Percentiles rank a stretch among this genome's conserved stretches.
phyloP scores from a whole-genome alignment of 176 grass and related monocot genomes.

The Elaeis guineensis region DNA sequence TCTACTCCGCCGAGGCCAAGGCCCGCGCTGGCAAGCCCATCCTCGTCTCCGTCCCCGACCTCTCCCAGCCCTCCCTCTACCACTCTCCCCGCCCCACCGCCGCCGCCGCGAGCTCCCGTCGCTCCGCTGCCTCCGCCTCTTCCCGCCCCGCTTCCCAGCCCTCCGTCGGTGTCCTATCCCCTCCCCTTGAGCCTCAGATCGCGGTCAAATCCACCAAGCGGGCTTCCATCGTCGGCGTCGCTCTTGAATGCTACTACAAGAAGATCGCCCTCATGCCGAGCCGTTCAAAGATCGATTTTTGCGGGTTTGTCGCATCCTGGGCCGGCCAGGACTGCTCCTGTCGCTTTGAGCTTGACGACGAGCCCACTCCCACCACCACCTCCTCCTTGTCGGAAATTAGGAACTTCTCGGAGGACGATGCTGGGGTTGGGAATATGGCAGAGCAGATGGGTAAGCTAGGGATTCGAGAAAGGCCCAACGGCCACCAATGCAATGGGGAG shows the following conservation, averaged over 20 bases:
- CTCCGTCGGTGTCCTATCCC: constrained; percentile 61
- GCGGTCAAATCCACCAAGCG: constrained; percentile 93
- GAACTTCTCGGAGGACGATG: constrained; percentile 34
- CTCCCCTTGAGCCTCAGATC: constrained; percentile 72
- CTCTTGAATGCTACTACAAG: constrained; percentile 70
- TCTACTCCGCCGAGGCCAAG: constrained; percentile 82
- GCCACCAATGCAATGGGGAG: constrained; percentile 24
- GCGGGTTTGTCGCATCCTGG: constrained; percentile 54
- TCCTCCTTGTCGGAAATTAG: constrained; percentile 37
- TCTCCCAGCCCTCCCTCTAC: constrained; percentile 28
- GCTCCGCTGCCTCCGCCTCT: constrained; percentile 31
- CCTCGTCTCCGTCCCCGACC: constrained; percentile 79
- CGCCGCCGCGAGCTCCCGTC: neutral
- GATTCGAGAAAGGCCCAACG: constrained; percentile 10
- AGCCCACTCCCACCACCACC: constrained; percentile 19
- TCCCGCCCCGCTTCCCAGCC: constrained; percentile 26
- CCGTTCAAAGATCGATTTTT: constrained; percentile 80
- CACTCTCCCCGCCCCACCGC: constrained; percentile 15
- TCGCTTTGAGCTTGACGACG: constrained; percentile 73
- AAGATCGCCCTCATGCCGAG: constrained; percentile 79
- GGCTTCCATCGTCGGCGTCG: constrained; percentile 60
- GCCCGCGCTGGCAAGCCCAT: constrained; percentile 67
- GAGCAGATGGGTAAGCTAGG: constrained; percentile 17
- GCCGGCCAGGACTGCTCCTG: constrained; percentile 83
- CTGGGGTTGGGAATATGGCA: neutral